phyloP scores from a whole-genome alignment of 345 rosid species.

The Salix exigua region DNA sequence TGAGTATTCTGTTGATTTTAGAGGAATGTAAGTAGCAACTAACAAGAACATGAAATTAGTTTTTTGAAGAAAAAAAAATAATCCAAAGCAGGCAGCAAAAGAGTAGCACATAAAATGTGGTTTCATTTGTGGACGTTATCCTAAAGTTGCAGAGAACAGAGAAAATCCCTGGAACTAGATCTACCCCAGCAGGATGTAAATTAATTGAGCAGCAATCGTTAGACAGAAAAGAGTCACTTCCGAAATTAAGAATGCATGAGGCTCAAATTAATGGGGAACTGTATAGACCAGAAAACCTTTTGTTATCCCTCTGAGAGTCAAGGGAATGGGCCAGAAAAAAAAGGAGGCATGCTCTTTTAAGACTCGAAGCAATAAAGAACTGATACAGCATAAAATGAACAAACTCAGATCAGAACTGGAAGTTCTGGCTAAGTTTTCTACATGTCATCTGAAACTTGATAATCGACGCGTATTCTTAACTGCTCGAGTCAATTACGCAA shows the following conservation, averaged over 20 bases:
- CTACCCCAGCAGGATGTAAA: neutral
- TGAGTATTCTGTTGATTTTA: neutral
- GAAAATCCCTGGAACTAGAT: neutral
- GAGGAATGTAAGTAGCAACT: neutral
- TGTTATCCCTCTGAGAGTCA: neutral
- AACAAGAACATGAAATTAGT: neutral
- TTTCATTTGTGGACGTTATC: too few species aligned
- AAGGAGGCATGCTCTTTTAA: neutral
- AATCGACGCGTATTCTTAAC: neutral
- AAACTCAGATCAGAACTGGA: neutral
- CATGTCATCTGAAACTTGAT: neutral
- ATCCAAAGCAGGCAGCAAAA: too few species aligned
- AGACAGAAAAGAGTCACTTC: neutral
- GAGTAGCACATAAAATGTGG: too few species aligned
- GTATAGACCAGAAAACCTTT: neutral
- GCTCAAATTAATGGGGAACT: neutral
- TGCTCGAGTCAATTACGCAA: neutral
- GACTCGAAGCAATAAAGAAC: neutral
- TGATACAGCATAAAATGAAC: neutral
- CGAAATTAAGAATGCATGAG: neutral
- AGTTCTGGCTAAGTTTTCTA: neutral
- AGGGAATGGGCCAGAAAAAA: neutral
- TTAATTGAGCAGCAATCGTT: neutral
- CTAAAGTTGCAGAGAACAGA: too few species aligned
- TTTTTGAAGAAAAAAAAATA: too few species aligned